Evolutionary conservation across 208 protist species (phyloP).

Genomic region (Novymonas esmeraldas): DNA sequence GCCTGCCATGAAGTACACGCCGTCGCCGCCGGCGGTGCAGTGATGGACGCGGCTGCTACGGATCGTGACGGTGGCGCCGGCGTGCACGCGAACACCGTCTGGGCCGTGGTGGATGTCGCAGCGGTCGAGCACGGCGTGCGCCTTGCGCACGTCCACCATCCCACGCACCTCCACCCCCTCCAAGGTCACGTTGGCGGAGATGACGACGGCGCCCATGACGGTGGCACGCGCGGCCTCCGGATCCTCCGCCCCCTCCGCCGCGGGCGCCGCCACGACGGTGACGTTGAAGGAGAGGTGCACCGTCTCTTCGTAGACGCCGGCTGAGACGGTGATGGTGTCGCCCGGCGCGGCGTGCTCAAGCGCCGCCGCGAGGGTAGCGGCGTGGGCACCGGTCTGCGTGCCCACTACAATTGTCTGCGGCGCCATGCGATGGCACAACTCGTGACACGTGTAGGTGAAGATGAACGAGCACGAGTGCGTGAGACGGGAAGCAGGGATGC

Average conservation of each 20-base stretch:
- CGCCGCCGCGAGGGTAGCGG: slow-evolving; percentile 62
- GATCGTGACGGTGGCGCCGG: slow-evolving; percentile 48
- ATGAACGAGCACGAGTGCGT: background rate
- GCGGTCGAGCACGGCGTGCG: slow-evolving; percentile 62
- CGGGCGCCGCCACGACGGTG: slow-evolving; percentile 24
- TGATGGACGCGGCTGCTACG: slow-evolving; percentile 70
- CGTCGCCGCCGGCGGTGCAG: slow-evolving; percentile 69
- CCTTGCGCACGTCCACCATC: slow-evolving; percentile 76
- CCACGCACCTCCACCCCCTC: slow-evolving; percentile 56
- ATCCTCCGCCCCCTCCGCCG: background rate
- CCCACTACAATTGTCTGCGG: slow-evolving; percentile 40
- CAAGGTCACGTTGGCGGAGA: slow-evolving; percentile 54
- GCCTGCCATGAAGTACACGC: slow-evolving; percentile 79
- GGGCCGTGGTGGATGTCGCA: slow-evolving; percentile 81
- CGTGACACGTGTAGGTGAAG: background rate
- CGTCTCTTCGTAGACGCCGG: slow-evolving; percentile 82
- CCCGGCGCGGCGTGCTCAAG: slow-evolving; percentile 48
- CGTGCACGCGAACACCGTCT: slow-evolving; percentile 77
- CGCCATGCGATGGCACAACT: slow-evolving; percentile 3
- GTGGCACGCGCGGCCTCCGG: slow-evolving; percentile 28
- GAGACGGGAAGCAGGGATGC: no score
- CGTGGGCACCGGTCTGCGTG: slow-evolving; percentile 47
- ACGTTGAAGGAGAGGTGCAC: slow-evolving; percentile 59
- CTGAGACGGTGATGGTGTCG: slow-evolving; percentile 58
- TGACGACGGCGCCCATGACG: slow-evolving; percentile 56